Percentiles rank a stretch among this genome's conserved stretches.
Conservation (phyloP, 495 filamentous ascomycete genomes). For the Talaromyces thailandensis region DNA sequence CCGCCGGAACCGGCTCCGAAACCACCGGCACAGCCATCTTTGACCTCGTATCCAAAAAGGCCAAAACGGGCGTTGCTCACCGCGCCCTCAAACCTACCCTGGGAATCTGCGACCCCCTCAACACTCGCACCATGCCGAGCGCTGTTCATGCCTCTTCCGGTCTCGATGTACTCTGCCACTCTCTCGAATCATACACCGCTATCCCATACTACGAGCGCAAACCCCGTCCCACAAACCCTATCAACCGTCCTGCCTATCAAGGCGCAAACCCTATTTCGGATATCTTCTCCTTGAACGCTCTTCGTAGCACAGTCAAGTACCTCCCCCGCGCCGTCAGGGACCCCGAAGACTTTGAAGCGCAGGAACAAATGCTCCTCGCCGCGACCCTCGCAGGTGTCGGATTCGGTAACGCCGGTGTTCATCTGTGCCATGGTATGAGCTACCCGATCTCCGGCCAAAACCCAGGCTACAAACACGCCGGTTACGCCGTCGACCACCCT, state of each 20-base stretch:
- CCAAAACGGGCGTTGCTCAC: conserved; percentile 94
- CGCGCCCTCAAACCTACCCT: conserved; percentile 90
- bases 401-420: conserved; percentile 95
- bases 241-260: conserved; percentile 88
- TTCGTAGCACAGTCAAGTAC: conserved; percentile 77
- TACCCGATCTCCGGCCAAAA: conserved; percentile 95
- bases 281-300: conserved; percentile 81
- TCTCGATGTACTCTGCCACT: conserved; percentile 89
- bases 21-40: conserved; percentile 98
- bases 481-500: conserved; percentile 62
- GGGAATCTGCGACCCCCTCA: conserved; percentile 91
- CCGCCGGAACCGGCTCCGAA: conserved; percentile 89
- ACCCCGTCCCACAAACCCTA: conserved; percentile 80
- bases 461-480: conserved; percentile 76
- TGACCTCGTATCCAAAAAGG: conserved; percentile 76
- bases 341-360: conserved; percentile 83
- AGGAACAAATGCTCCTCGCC: conserved; percentile 89
- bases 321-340: conserved; percentile 78
- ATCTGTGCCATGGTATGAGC: conserved; percentile 94
- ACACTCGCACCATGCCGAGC: conserved; percentile 89
- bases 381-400: conserved; percentile 91
- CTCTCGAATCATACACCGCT: conserved; percentile 90
- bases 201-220: conserved; percentile 83
- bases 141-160: conserved; percentile 85
- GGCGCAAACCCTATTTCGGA: conserved; percentile 96